Evolutionary conservation across 225 moss, liverwort and hornwort genomes (phyloP).

Genomic region (Polytrichum commune): DNA sequence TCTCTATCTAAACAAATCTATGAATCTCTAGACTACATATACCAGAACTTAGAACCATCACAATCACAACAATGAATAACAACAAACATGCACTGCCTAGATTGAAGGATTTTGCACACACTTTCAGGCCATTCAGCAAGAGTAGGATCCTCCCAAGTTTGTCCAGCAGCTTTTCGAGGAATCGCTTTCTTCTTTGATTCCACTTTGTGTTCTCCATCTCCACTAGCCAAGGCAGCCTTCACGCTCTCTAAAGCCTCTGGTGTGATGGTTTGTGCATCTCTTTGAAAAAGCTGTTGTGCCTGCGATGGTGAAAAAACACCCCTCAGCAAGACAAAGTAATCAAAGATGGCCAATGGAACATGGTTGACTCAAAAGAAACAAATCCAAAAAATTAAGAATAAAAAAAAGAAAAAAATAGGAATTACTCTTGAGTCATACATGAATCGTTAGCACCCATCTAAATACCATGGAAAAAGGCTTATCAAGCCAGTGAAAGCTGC

Average conservation of each 20-base stretch:
- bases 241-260: slow-evolving; percentile 96
- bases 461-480: too few relatives aligned
- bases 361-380: too few relatives aligned
- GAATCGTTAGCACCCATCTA: too few relatives aligned
- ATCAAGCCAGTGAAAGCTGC: too few relatives aligned
- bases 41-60: not conserved
- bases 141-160: slow-evolving; percentile 75
- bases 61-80: slow-evolving; percentile 1
- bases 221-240: slow-evolving; percentile 92
- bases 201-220: slow-evolving; percentile 86
- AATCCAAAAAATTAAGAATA: too few relatives aligned
- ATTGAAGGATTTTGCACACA: slow-evolving; percentile 21
- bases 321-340: not conserved
- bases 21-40: not conserved
- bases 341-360: too few relatives aligned
- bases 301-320: slow-evolving; percentile 24
- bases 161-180: slow-evolving; percentile 87
- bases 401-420: too few relatives aligned
- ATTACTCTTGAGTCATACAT: too few relatives aligned
- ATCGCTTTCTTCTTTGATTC: slow-evolving; percentile 80
- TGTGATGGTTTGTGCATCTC: slow-evolving; percentile 93
- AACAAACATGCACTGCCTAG: not conserved
- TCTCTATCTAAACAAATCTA: too few relatives aligned
- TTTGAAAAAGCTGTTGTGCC: slow-evolving; percentile 90
- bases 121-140: slow-evolving; percentile 93